Conservation (phyloP, 176 grass and related monocot species). For the Triticum urartu region DNA sequence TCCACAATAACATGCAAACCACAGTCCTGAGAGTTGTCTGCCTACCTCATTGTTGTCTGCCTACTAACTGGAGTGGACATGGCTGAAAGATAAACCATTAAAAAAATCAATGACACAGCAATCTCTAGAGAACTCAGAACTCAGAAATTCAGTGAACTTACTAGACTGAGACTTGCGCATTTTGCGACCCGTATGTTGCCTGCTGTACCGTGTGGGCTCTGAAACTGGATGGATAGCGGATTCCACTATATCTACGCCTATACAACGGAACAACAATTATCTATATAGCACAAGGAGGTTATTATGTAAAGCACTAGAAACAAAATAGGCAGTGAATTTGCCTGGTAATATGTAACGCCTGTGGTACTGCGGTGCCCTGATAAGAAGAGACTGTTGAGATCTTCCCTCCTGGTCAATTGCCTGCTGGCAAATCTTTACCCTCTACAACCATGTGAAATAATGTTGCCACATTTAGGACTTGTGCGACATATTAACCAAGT, state of each 20-base stretch:
- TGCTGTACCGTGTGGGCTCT: slow-evolving; percentile 41
- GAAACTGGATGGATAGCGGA: slow-evolving; percentile 52
- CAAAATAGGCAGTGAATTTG: slow-evolving; percentile 15
- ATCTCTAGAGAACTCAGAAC: background rate
- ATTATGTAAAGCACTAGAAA: background rate
- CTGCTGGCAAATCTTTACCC: slow-evolving; percentile 68
- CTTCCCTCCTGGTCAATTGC: slow-evolving; percentile 64
- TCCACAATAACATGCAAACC: background rate
- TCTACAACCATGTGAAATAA: slow-evolving; percentile 54
- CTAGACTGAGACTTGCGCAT: slow-evolving; percentile 53
- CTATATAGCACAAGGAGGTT: background rate
- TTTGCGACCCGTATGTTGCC: slow-evolving; percentile 38
- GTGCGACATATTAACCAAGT: background rate
- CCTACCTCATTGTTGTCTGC: slow-evolving; percentile 62
- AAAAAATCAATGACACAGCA: slow-evolving; percentile 12
- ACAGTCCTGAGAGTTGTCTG: slow-evolving; percentile 16
- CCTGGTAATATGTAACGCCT: slow-evolving; percentile 87
- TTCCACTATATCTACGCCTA: slow-evolving; percentile 58
- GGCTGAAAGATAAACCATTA: slow-evolving; percentile 32
- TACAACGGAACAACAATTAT: slow-evolving; percentile 11
- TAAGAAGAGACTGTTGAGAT: slow-evolving; percentile 86
- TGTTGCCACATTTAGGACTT: background rate
- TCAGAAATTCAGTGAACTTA: slow-evolving; percentile 33
- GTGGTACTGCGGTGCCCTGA: slow-evolving; percentile 71
- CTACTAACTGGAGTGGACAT: slow-evolving; percentile 43